A percentile compares a stretch with the other conserved stretches of the same genome.
Evolutionary conservation across 2,329 filamentous ascomycete species (phyloP).

Genomic region (Microdochium trichocladiopsis): DNA sequence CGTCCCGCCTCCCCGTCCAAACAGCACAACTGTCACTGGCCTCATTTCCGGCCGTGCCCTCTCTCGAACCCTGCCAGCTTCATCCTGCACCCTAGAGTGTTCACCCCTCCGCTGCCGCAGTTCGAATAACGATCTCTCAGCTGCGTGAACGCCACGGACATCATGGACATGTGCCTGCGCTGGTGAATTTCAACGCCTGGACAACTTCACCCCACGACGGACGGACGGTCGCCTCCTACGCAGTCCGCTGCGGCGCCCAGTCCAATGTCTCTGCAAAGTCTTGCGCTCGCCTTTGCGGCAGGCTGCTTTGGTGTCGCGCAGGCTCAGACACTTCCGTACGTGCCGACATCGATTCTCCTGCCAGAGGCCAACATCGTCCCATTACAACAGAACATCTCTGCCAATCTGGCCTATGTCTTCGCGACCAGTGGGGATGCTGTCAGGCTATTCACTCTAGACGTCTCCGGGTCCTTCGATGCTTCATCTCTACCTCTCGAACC

Average conservation of each 20-base stretch:
- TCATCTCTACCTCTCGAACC: slow-evolving; percentile 35
- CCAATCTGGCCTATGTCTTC: slow-evolving; percentile 63
- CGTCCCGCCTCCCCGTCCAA: background rate
- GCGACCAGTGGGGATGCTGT: slow-evolving; percentile 39
- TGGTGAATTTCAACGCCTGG: background rate
- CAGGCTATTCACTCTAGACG: slow-evolving; percentile 58
- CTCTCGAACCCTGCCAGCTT: background rate
- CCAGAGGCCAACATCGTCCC: slow-evolving; percentile 35
- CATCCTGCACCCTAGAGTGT: background rate
- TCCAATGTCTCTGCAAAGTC: background rate
- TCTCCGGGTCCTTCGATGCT: slow-evolving; percentile 49
- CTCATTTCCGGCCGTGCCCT: background rate
- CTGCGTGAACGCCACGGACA: background rate
- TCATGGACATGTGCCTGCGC: background rate
- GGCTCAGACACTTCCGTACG: slow-evolving; percentile 60
- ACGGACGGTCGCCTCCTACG: too few species aligned
- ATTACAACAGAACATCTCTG: slow-evolving; percentile 20
- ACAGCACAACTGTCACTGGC: background rate
- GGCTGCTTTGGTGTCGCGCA: slow-evolving; percentile 13
- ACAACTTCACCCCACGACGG: background rate
- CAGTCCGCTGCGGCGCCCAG: too few species aligned
- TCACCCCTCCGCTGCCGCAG: background rate
- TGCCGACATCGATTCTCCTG: slow-evolving; percentile 66
- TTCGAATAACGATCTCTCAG: background rate
- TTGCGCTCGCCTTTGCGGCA: slow-evolving; percentile 9